Percentiles rank a stretch among this genome's conserved stretches.
phyloP scores from a whole-genome alignment of 306 rosid species.

The Quillaja saponaria region DNA sequence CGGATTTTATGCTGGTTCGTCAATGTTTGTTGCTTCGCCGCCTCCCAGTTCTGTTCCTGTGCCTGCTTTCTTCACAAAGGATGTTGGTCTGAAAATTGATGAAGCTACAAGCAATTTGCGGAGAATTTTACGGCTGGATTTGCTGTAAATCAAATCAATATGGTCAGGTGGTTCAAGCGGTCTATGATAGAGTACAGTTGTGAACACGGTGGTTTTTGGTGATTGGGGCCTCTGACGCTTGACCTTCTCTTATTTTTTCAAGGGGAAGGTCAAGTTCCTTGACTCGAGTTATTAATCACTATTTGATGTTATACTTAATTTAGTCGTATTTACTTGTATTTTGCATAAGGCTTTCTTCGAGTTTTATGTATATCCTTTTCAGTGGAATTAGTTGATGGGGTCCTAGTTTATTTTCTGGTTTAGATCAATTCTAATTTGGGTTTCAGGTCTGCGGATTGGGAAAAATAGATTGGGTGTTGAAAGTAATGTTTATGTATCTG shows the following conservation, averaged over 20 bases:
- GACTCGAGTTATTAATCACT: slow-evolving; percentile 25
- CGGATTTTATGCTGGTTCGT: slow-evolving; percentile 48
- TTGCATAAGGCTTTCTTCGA: not conserved
- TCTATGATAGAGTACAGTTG: not conserved
- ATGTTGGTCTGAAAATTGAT: not conserved
- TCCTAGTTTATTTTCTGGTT: not conserved
- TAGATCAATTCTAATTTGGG: not conserved
- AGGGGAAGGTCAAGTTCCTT: slow-evolving; percentile 31
- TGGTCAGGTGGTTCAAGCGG: not conserved
- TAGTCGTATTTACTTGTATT: not conserved
- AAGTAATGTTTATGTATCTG: not conserved
- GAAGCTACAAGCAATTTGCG: slow-evolving; percentile 45
- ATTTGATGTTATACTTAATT: no score
- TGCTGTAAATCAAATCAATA: no score
- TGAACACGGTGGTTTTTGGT: slow-evolving; percentile 23
- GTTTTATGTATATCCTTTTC: not conserved
- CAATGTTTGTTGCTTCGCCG: slow-evolving; percentile 37
- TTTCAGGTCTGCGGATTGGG: not conserved
- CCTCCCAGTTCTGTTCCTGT: slow-evolving; percentile 62
- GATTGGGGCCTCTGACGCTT: slow-evolving; percentile 27
- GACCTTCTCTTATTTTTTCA: slow-evolving; percentile 56
- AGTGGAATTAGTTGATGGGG: not conserved
- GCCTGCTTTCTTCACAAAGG: slow-evolving; percentile 46
- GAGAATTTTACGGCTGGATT: slow-evolving; percentile 40
- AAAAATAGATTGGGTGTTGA: not conserved